Evolutionary conservation across 441 rosid species (phyloP), one percentile per base, ranked within the genome.

Genomic region (Codiaeum variegatum): DNA sequence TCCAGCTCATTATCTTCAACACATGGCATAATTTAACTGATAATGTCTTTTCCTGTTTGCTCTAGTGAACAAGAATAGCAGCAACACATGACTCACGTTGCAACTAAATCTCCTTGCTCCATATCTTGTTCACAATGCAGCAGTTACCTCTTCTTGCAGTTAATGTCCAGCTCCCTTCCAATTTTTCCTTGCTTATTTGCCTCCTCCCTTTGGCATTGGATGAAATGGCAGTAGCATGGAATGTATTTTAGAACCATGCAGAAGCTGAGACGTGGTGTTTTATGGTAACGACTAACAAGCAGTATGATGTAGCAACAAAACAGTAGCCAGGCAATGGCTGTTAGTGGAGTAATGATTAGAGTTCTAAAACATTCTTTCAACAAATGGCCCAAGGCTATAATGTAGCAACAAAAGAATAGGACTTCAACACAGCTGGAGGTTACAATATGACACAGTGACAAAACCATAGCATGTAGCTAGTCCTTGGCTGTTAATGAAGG

Each of bases 261-360:
- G 15, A 69, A 12, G n/a, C 72, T 36, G n/a, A 28, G 47, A 62
- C 1, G 21, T 61, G 42, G 56, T 5, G 42, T 19, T 49, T 24
- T 26, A 29, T 18, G 23, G 42, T n/a, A 68, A 40, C 15, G 13
- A 49, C 1, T 1, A 12, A 71, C 21, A 11, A 64, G 51, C 42
- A 38, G 42, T 9, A 38, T 38, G 42, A 38, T 38, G 40, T 38
- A 9, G 38, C 8, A 9, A 36, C 8, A 6, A 36, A 36, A 36
- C 38, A 5, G 61, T n/a, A 28, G 55, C 36, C 51, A 29, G n/a
- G 8, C 26, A 64, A 64, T 52, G 58, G 74, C 67, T 47, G 60
- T 51, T 61, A 31, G 6, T 1, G 18, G 15, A 18, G n/a, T 18
- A 36, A 62, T 10, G 55, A 29, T 40, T 21, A 63, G 12, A 52